Base-by-base conservation (phyloP, 2,329 filamentous ascomycete species). In the Cercospora janseana region DNA sequence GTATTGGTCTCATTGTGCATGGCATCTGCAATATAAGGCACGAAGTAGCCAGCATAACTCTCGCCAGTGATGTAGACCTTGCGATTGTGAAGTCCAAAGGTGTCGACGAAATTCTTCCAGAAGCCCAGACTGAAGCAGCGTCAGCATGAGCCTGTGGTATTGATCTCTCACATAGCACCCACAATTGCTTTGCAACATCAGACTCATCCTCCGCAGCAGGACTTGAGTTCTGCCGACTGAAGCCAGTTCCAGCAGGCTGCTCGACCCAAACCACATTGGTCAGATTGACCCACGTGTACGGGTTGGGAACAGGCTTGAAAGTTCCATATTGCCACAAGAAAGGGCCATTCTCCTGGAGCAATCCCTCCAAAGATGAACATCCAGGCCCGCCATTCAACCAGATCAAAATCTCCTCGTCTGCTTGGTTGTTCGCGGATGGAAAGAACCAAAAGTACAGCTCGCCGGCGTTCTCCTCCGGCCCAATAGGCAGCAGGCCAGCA, bases 31-130 rank as follows among this genome's bases (percentile, higher is more conserved):
- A 91, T 85, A 63, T 88, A 89, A 0, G 86, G 85, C 2, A 85
- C 79, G 60, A 48, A 52, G 38, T 48, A 52, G 12, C 73, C 70
- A 18, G n/a, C 41, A 43, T 34, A 32, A 10, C 37, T 60, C 50
- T 88, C 86, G 5, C 86, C 88, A 0, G 85, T 78, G 50, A 93
- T 79, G 66, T 86, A 92, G 27, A 80, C 71, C 59, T 79, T 79
- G 52, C 71, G 71, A 27, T 72, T 72, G 21, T 77, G 69, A 55
- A 80, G 60, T 10, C 68, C 69, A 56, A 79, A 80, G 8, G 62
- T 66, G 31, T 66, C 64, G 4, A 66, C 58, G 50, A 79, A 80
- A 60, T 79, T 79, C 64, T 73, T 72, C 68, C 66, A 75, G 60
- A 73, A 77, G 8, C 69, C 67, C 32, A 47, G 13, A 34, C 41